Conservation (phyloP, 2,329 filamentous ascomycete species). For the Dactylonectria estremocensis region DNA sequence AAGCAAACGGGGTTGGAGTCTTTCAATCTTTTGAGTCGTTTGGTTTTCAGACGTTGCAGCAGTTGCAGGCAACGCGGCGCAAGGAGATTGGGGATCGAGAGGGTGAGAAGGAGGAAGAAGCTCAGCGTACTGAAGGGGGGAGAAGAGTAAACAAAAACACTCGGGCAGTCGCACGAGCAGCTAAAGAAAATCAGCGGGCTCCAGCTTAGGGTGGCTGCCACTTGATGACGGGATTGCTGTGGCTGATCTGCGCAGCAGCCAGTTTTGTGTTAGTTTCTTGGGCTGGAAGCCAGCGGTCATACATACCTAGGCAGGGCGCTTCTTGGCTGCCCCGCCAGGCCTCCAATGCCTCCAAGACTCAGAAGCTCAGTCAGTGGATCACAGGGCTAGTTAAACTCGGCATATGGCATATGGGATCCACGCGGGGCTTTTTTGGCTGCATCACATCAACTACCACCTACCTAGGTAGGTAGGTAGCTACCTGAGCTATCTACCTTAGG, state of each 20-base stretch:
- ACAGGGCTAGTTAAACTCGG: not conserved
- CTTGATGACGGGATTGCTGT: conserved; percentile 47
- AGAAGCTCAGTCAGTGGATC: conserved; percentile 8
- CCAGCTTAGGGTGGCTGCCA: conserved; percentile 38
- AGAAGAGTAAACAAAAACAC: conserved; percentile 10
- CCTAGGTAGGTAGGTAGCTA: too few relatives aligned
- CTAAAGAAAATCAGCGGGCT: not conserved
- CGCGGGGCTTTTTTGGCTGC: too few relatives aligned
- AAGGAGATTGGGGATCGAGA: not conserved
- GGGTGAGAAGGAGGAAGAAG: conserved; percentile 2
- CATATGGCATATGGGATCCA: too few relatives aligned
- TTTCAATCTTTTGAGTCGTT: not conserved
- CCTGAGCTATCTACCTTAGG: too few relatives aligned
- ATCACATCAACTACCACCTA: too few relatives aligned
- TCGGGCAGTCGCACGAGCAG: conserved; percentile 22
- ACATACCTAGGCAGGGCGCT: too few relatives aligned
- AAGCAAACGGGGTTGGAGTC: conserved; percentile 35
- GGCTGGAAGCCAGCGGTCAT: conserved; percentile 10
- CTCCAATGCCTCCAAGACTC: conserved; percentile 11
- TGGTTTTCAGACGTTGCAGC: not conserved
- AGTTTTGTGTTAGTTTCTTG: not conserved
- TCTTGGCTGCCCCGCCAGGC: conserved; percentile 12
- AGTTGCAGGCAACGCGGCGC: conserved; percentile 7
- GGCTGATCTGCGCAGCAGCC: conserved; percentile 36
- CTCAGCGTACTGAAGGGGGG: conserved; percentile 5